phyloP scores from a whole-genome alignment of 2,329 filamentous ascomycete species.

The Lizonia empirigonia region DNA sequence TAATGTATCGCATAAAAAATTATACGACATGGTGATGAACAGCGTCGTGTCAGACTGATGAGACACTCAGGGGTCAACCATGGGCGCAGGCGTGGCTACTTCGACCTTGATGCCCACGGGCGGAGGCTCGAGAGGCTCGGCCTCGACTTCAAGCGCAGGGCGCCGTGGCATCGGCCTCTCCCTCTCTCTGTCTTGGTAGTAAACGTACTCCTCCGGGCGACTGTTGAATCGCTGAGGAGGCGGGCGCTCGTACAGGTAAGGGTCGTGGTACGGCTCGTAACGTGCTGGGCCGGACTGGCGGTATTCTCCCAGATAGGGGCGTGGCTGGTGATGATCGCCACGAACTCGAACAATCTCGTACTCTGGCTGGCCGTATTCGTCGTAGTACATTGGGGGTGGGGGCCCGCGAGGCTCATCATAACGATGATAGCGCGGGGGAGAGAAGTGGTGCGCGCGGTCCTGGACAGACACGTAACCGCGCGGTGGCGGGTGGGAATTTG shows the following conservation, averaged over 20 bases:
- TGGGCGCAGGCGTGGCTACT: conserved; percentile 11
- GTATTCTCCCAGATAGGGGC: conserved; percentile 25
- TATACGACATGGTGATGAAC: too few relatives aligned
- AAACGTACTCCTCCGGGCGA: conserved; percentile 35
- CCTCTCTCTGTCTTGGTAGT: conserved; percentile 42
- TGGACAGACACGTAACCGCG: conserved; percentile 44
- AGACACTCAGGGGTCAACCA: background rate
- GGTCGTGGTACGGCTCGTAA: conserved; percentile 39
- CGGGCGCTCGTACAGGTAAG: conserved; percentile 41
- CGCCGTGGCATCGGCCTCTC: conserved; percentile 23
- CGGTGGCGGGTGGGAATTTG: conserved; percentile 26
- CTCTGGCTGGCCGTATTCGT: conserved; percentile 41
- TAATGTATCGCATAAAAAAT: background rate
- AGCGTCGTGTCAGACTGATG: too few relatives aligned
- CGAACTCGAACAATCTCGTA: conserved; percentile 43
- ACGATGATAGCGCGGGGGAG: conserved; percentile 36
- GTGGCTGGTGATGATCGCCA: conserved; percentile 30
- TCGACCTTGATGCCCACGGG: conserved; percentile 13
- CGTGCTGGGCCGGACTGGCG: conserved; percentile 25
- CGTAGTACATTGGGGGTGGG: conserved; percentile 38
- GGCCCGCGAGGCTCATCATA: conserved; percentile 37
- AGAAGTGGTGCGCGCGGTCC: conserved; percentile 38
- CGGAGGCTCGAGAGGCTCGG: conserved; percentile 8
- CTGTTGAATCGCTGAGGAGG: conserved; percentile 33
- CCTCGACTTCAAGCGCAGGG: conserved; percentile 5